phyloP scores from a whole-genome alignment of 805 yeast genomes.

The Henningerozyma blattae region DNA sequence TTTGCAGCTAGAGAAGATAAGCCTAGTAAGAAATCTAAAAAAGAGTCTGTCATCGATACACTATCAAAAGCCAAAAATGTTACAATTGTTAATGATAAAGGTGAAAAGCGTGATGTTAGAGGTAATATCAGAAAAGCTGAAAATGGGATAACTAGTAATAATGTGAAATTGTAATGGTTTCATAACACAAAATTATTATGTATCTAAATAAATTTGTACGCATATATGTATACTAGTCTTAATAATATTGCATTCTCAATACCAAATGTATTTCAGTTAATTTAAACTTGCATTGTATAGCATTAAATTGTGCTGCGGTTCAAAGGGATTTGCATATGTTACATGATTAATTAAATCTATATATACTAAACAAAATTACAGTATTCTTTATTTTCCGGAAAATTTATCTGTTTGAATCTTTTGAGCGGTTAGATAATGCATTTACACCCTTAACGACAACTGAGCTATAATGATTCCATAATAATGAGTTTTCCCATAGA shows the following conservation, averaged over 20 bases:
- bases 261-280: no score
- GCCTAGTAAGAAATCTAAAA: constrained; percentile 37
- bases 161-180: background rate
- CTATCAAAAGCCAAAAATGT: constrained; percentile 62
- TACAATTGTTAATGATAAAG: constrained; percentile 65
- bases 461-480: constrained; percentile 78
- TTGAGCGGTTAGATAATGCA: constrained; percentile 28
- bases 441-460: constrained; percentile 57
- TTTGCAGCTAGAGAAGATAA: constrained; percentile 24
- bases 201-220: no score
- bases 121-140: constrained; percentile 43
- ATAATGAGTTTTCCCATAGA: constrained; percentile 73
- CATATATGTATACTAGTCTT: no score
- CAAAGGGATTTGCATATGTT: no score
- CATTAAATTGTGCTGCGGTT: background rate
- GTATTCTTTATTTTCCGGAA: no score
- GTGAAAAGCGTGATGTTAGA: constrained; percentile 58
- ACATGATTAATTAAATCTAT: no score
- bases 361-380: no score
- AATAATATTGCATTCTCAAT: no score
- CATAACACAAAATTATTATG: no score
- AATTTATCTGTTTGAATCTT: constrained; percentile 6
- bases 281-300: no score
- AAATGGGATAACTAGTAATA: background rate
- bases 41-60: constrained; percentile 56